Evolutionary conservation across 441 rosid genomes (phyloP), one percentile per base, ranked within the genome.

Genomic region (Theobroma grandiflorum): DNA sequence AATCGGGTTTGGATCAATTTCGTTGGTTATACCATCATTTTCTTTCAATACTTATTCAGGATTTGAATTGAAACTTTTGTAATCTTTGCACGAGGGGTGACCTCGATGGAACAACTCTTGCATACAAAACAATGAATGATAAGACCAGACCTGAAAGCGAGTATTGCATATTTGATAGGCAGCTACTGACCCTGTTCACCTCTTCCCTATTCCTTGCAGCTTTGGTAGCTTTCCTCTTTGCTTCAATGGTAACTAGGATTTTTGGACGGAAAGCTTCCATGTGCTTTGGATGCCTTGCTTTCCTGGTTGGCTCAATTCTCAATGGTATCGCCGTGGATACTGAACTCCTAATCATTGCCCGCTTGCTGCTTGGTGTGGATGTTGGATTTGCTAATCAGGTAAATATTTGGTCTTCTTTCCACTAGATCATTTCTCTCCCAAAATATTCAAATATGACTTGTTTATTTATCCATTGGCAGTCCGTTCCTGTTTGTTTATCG

Each of bases 381-480:
- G 90, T 91, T 31, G 94, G 94, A 47, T 91, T 91, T 50, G 92
- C 89, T 49, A 91, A 89, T 69, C 90, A 89, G 94, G 94, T 91
- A 78, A 49, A 49, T 10, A n/a, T 8, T 11, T 62, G 9, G 4
- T 31, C 1, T 10, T 12, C 35, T 8, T 62, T 62, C 37, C 38
- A 8, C 3, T 14, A 49, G 53, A 49, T 49, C 16, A 49, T 49
- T 49, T 49, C 4, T 22, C 3, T 11, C 16, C 12, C 16, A 2
- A 49, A 45, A 8, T 1, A 45, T 45, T 45, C 3, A 45, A 2
- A 45, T 14, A 49, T 49, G 53, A 49, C 53, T 49, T 49, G 53
- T 14, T 14, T 49, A 0, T 49, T 11, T 3, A 49, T 40, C 42
- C 42, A 40, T 6, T 64, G 59, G 38, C 78, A 87, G 88, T 82